Evolutionary conservation across 139 green algal species (phyloP).

Genomic region (Bryopsis sp.): DNA sequence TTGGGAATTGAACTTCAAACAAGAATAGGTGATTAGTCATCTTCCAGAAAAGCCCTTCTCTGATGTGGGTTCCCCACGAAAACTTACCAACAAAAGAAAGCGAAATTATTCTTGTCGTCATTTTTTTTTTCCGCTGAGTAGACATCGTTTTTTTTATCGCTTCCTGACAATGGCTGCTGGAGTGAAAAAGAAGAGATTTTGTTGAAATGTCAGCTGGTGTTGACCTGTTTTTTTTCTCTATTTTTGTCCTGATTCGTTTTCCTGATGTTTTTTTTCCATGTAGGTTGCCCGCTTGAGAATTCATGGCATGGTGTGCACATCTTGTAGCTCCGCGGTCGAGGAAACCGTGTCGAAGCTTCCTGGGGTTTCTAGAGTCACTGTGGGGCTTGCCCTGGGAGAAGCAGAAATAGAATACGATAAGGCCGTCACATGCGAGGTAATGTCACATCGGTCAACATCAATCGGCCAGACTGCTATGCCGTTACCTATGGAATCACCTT

Average conservation of each 20-base stretch:
- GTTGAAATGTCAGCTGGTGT: conserved; percentile 6
- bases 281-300: conserved; percentile 32
- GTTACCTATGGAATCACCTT: neutral
- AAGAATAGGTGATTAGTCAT: too few species aligned
- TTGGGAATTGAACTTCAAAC: too few species aligned
- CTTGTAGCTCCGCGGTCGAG: conserved; percentile 53
- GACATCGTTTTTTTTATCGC: neutral
- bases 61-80: too few species aligned
- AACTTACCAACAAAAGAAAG: neutral
- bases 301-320: conserved; percentile 66
- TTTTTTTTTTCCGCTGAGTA: neutral
- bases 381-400: conserved; percentile 36
- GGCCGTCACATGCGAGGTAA: neutral
- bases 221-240: conserved; percentile 2
- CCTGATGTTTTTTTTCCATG: neutral
- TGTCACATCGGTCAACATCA: neutral
- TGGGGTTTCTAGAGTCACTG: conserved; percentile 36
- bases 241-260: neutral
- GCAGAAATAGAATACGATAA: conserved; percentile 25
- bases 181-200: neutral
- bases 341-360: conserved; percentile 25
- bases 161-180: neutral
- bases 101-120: neutral
- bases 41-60: too few species aligned
- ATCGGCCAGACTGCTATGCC: neutral